phyloP scores from a whole-genome alignment of 2,329 filamentous ascomycete species.

The Coleophoma crateriformis region DNA sequence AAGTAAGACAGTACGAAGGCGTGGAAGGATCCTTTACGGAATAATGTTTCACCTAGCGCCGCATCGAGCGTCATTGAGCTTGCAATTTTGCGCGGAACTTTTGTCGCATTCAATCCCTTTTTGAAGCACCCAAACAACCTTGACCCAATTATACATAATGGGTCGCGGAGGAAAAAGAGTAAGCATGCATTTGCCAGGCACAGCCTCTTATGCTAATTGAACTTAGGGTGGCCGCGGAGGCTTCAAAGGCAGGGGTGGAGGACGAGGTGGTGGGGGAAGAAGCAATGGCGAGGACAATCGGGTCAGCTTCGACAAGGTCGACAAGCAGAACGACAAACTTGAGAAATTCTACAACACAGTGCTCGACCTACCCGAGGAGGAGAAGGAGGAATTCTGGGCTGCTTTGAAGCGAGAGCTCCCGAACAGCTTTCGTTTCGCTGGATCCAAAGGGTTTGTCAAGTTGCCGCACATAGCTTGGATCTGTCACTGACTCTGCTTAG shows the following conservation, averaged over 20 bases:
- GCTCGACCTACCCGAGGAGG: slow-evolving; percentile 69
- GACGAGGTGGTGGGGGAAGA: slow-evolving; percentile 14
- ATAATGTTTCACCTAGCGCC: neutral
- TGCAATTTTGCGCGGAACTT: neutral
- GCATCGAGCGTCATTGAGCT: neutral
- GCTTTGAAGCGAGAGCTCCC: slow-evolving; percentile 79
- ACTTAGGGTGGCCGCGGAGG: slow-evolving; percentile 5
- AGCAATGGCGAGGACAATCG: slow-evolving; percentile 33
- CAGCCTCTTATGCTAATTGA: too few species aligned
- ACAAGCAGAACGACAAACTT: slow-evolving; percentile 77
- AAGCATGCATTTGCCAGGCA: slow-evolving; percentile 2
- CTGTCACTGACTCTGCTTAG: slow-evolving; percentile 34
- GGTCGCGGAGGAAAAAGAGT: slow-evolving; percentile 24
- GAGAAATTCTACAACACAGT: slow-evolving; percentile 82
- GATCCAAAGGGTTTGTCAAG: slow-evolving; percentile 73
- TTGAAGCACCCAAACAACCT: neutral
- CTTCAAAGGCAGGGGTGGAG: slow-evolving; percentile 10
- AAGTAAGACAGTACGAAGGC: too few species aligned
- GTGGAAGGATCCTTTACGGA: neutral
- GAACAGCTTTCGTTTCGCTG: slow-evolving; percentile 96
- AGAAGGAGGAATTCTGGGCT: slow-evolving; percentile 78
- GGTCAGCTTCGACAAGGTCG: slow-evolving; percentile 48
- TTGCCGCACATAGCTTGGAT: neutral
- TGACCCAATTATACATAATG: slow-evolving; percentile 12
- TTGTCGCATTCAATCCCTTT: neutral